Base-by-base conservation (phyloP, 1,284 basidiomycete species). In the Somion occarium region DNA sequence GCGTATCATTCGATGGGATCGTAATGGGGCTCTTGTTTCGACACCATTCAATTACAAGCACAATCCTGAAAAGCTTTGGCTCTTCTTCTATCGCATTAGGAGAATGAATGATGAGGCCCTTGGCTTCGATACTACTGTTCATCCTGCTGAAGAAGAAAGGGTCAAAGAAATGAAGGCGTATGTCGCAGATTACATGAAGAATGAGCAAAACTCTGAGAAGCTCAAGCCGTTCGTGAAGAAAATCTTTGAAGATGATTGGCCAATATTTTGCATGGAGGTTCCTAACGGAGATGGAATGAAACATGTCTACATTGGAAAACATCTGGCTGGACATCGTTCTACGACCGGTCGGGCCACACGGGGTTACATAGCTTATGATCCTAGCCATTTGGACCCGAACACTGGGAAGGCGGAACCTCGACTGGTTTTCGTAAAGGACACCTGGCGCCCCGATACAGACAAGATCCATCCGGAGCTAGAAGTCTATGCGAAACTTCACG, bases 1-100 rank as follows among this genome's bases (percentile, higher is more conserved):
- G 7, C 53, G 53, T 26, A 19, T 54, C 38, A 41, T 52, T 12
- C 50, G 50, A n/a, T 54, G 44, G 45, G 53, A 54, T 30, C 50
- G 53, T 4, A 39, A 39, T 19, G 53, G 53, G 1, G 46, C 41
- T 2, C 5, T 43, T 3, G 20, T 48, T 18, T 44, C 43, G 3
- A n/a, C 3, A 44, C 3, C 19, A 3, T 18, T 18, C 13, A 23
- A 38, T 23, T 37, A 7, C 18, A 39, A 23, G 26, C 4, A 37
- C 3, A 23, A 37, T 38, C 46, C 46, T 19, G n/a, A 13, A 12
- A 22, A 13, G 7, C 12, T 39, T 20, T 7, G 38, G 13, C 19
- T 9, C 20, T 39, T 37, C 34, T 5, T 39, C 12, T 39, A 39
- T 23, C 37, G 27, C 46, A n/a, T 48, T 19, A 24, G 18, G 12